These are phyloP conservation scores for Inga laurina DNA, from an alignment of 306 rosid genomes.

Conservation along the genomic window DNA sequence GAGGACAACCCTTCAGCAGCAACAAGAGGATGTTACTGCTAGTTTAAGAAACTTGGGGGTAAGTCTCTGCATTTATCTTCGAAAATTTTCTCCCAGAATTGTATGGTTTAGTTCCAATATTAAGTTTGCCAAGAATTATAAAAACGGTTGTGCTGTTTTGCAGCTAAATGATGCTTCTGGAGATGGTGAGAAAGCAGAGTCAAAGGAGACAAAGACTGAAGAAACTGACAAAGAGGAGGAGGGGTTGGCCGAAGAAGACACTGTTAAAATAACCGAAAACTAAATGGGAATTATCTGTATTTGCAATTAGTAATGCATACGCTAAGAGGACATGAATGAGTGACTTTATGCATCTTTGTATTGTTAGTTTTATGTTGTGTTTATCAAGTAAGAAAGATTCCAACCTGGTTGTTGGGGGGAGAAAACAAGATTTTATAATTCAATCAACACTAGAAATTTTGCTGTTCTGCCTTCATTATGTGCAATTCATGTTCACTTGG, in stretches of 20 bases:
- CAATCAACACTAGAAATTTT: slow-evolving; percentile 32
- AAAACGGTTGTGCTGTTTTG: slow-evolving; percentile 34
- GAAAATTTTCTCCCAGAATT: not conserved
- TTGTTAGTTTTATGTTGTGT: slow-evolving; percentile 30
- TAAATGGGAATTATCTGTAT: slow-evolving; percentile 29
- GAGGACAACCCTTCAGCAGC: slow-evolving; percentile 91
- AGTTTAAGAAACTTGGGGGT: slow-evolving; percentile 83
- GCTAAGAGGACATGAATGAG: slow-evolving; percentile 17
- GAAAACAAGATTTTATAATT: slow-evolving; percentile 19
- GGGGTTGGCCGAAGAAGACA: slow-evolving; percentile 46
- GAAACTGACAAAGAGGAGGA: slow-evolving; percentile 45
- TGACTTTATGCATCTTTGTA: slow-evolving; percentile 28
- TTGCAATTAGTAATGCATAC: slow-evolving; percentile 31
- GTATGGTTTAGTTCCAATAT: not conserved
- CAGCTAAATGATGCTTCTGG: slow-evolving; percentile 74
- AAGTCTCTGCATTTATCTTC: slow-evolving; percentile 24
- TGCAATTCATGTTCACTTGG: not conserved
- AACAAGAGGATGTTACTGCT: slow-evolving; percentile 91
- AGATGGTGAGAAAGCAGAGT: slow-evolving; percentile 40
- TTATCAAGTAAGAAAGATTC: slow-evolving; percentile 27
- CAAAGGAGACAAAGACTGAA: slow-evolving; percentile 41
- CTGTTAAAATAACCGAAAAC: slow-evolving; percentile 44
- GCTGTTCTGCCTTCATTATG: slow-evolving; percentile 2
- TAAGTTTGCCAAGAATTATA: not conserved
- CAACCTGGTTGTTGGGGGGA: slow-evolving; percentile 33